Evolutionary conservation across 2,329 filamentous ascomycete genomes (phyloP).

Genomic region (Trichoderma sp.): DNA sequence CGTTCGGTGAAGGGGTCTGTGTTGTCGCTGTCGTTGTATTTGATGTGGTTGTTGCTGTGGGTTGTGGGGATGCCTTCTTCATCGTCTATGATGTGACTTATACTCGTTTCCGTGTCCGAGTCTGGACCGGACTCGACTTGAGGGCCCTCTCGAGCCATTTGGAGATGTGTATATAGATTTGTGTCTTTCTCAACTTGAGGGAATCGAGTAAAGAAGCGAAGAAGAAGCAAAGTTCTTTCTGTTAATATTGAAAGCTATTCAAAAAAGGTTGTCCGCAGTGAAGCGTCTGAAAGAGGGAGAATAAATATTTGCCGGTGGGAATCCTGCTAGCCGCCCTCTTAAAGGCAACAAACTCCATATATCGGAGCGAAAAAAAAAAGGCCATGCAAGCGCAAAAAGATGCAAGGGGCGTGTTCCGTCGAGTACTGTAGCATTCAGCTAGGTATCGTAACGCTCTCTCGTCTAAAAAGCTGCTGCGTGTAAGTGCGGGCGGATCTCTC

Average conservation of each 20-base stretch:
- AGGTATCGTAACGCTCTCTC: neutral
- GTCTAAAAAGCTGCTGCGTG: neutral
- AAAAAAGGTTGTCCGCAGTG: neutral
- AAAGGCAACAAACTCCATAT: neutral
- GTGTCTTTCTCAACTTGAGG: neutral
- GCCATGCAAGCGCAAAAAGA: neutral
- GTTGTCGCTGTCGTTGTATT: neutral
- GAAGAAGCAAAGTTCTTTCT: neutral
- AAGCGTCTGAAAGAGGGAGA: neutral
- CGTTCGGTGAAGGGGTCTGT: constrained; percentile 32
- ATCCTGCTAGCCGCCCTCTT: neutral
- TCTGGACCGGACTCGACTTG: constrained; percentile 10
- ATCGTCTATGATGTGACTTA: neutral
- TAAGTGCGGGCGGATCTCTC: neutral
- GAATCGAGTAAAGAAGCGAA: neutral
- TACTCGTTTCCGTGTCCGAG: constrained; percentile 25
- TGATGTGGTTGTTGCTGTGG: constrained; percentile 7
- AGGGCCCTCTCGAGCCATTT: neutral
- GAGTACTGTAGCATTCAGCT: neutral
- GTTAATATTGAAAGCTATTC: neutral
- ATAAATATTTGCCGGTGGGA: neutral
- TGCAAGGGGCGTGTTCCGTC: neutral
- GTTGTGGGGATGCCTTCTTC: neutral
- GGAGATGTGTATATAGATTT: neutral
- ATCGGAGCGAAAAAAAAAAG: neutral